phyloP scores from a whole-genome alignment of 306 rosid genomes.

The Citrullus mucosospermus region DNA sequence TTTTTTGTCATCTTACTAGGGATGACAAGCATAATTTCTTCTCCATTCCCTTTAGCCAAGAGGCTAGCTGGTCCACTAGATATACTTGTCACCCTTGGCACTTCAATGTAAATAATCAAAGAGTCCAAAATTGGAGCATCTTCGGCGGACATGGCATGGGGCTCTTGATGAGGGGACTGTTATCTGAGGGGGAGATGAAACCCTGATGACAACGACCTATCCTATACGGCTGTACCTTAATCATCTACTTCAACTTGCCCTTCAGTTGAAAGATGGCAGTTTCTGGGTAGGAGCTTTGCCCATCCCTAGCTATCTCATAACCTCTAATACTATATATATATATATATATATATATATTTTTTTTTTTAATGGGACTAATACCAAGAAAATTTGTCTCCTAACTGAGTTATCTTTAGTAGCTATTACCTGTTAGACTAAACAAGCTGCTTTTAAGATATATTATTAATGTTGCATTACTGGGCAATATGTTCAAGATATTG shows the following conservation, averaged over 20 bases:
- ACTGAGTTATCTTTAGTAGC: background rate
- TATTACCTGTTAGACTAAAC: background rate
- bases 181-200: background rate
- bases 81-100: background rate
- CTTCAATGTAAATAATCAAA: background rate
- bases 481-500: background rate
- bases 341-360: no score
- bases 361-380: background rate
- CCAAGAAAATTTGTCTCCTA: background rate
- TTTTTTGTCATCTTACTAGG: background rate
- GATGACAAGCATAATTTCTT: background rate
- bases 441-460: background rate
- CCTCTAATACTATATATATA: background rate
- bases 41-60: background rate
- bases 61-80: background rate
- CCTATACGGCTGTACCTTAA: background rate
- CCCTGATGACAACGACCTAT: background rate
- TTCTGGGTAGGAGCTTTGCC: background rate
- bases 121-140: background rate
- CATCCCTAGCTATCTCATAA: background rate
- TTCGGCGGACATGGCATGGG: background rate
- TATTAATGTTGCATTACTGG: background rate
- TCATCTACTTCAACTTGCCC: background rate
- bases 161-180: background rate
- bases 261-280: background rate